Evolutionary conservation across 192 early-diverging fungal species (phyloP).

Genomic region (Backusella parvicylindrica): DNA sequence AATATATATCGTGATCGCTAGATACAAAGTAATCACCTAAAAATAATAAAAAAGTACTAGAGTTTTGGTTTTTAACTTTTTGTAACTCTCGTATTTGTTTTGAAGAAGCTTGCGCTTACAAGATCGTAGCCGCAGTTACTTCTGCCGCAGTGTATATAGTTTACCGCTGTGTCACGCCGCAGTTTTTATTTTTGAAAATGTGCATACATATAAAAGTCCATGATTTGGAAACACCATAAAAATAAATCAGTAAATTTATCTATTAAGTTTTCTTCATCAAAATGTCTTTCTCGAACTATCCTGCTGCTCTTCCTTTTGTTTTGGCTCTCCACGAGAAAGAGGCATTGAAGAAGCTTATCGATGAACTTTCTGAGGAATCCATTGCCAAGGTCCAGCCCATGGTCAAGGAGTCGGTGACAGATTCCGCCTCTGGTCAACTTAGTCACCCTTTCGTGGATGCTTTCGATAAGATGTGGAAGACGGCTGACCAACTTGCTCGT

Average conservation of each 20-base stretch:
- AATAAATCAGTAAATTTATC: not conserved
- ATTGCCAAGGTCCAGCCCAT: not conserved
- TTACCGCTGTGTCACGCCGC: not conserved
- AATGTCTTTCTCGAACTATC: constrained; percentile 24
- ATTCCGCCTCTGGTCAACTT: not conserved
- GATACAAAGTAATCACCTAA: no score
- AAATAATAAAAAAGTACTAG: no score
- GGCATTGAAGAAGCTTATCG: not conserved
- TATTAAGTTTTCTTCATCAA: not conserved
- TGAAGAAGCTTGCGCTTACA: not conserved
- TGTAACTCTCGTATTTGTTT: no score
- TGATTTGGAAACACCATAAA: not conserved
- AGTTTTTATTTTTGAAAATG: not conserved
- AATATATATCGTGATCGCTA: no score
- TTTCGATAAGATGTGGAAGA: not conserved
- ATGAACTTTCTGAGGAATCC: not conserved
- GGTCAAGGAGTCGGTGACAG: not conserved
- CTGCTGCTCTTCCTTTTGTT: constrained; percentile 17
- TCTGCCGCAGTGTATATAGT: not conserved
- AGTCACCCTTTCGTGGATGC: constrained; percentile 7
- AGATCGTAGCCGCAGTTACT: not conserved
- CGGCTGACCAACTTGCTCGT: not conserved
- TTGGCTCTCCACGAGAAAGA: constrained; percentile 11
- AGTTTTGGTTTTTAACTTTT: no score
- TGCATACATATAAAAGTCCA: not conserved